Evolutionary conservation across 495 filamentous ascomycete species (phyloP).

Genomic region (Xylaria sp.): DNA sequence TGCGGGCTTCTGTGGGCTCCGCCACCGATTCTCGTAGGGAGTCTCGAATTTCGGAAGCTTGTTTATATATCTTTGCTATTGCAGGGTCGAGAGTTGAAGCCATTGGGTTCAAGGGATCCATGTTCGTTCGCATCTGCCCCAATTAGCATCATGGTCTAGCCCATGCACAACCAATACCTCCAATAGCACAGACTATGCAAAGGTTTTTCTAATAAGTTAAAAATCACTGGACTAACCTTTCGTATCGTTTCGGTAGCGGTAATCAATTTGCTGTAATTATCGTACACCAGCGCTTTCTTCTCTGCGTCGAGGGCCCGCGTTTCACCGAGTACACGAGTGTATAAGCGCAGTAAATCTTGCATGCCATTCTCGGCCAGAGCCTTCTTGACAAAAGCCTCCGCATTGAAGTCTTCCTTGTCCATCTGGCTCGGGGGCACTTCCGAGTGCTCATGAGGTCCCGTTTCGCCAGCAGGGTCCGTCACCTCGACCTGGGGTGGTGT

Average conservation of each 20-base stretch:
- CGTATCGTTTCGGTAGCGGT: slow-evolving; percentile 93
- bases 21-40: slow-evolving; percentile 55
- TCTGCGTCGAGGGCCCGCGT: slow-evolving; percentile 92
- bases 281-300: slow-evolving; percentile 95
- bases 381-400: slow-evolving; percentile 65
- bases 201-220: neutral
- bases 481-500: slow-evolving; percentile 49
- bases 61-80: slow-evolving; percentile 81
- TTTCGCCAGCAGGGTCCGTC: slow-evolving; percentile 42
- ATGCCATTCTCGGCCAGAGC: slow-evolving; percentile 70
- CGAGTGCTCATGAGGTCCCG: slow-evolving; percentile 37
- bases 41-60: slow-evolving; percentile 68
- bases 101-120: slow-evolving; percentile 75
- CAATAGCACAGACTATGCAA: neutral
- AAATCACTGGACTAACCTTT: slow-evolving; percentile 52
- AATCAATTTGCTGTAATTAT: slow-evolving; percentile 97
- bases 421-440: slow-evolving; percentile 57
- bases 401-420: slow-evolving; percentile 63
- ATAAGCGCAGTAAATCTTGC: slow-evolving; percentile 67
- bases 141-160: slow-evolving; percentile 9
- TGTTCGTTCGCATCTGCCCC: slow-evolving; percentile 69
- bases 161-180: neutral
- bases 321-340: slow-evolving; percentile 72
- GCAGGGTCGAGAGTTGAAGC: slow-evolving; percentile 76
- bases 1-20: slow-evolving; percentile 38